A percentile compares a stretch with the other conserved stretches of the same genome.
Conservation (phyloP, 805 yeast genomes). For the Saccharomycopsis oosterbeekiorum region DNA sequence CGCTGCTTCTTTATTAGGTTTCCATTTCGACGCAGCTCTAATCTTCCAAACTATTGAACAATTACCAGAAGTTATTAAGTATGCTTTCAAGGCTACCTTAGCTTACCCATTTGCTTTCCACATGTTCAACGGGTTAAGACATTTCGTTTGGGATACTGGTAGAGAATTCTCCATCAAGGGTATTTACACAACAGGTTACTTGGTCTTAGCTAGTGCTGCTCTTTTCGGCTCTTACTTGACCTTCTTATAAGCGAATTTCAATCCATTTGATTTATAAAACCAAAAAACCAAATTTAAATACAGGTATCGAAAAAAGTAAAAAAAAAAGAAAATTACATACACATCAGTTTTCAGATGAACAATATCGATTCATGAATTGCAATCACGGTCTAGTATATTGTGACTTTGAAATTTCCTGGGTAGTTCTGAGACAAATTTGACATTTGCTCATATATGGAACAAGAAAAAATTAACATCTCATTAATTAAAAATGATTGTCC, state of each 20-base stretch:
- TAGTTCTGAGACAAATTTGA: neutral
- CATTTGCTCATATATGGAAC: neutral
- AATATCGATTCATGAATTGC: slow-evolving; percentile 5
- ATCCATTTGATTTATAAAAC: neutral
- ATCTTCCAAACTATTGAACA: slow-evolving; percentile 48
- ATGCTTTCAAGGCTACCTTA: slow-evolving; percentile 55
- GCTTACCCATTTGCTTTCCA: slow-evolving; percentile 87
- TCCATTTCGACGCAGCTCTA: slow-evolving; percentile 41
- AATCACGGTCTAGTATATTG: slow-evolving; percentile 2
- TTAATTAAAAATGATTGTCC: neutral
- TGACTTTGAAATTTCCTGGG: too few relatives aligned
- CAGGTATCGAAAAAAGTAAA: neutral
- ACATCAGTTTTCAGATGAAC: neutral
- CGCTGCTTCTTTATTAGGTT: slow-evolving; percentile 54
- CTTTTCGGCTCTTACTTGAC: slow-evolving; percentile 47
- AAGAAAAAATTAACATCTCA: neutral
- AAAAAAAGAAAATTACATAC: neutral
- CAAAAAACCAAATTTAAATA: neutral
- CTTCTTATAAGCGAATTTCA: slow-evolving; percentile 28
- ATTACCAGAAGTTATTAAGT: slow-evolving; percentile 54
- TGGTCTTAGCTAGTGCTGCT: slow-evolving; percentile 53
- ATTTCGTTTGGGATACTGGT: slow-evolving; percentile 88
- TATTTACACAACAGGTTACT: slow-evolving; percentile 86
- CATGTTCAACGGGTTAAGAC: slow-evolving; percentile 80
- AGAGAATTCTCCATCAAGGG: slow-evolving; percentile 71